Evolutionary conservation across 176 grass and related monocot species (phyloP).

Genomic region (Zoysia japonica): DNA sequence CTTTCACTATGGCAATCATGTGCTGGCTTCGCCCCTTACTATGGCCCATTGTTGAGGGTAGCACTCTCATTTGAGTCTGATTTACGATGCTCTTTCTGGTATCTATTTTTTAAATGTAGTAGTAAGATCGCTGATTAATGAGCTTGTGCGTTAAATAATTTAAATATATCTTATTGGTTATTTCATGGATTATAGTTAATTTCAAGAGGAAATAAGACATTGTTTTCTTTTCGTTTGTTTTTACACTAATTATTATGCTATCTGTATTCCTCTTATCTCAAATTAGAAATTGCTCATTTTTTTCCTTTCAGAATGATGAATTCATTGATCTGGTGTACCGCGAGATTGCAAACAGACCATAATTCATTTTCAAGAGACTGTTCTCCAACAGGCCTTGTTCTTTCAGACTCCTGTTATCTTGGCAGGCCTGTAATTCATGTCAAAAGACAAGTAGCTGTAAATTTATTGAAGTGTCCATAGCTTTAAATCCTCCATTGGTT

Average conservation of each 20-base stretch:
- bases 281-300: neutral
- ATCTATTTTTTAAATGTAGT: neutral
- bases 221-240: neutral
- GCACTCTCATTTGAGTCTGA: neutral
- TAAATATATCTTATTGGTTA: neutral
- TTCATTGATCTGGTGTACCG: constrained; percentile 58
- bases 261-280: neutral
- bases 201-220: neutral
- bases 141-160: neutral
- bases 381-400: neutral
- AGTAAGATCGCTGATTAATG: neutral
- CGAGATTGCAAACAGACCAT: constrained; percentile 56
- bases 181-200: neutral
- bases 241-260: neutral
- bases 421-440: neutral
- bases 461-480: constrained; percentile 22
- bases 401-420: neutral
- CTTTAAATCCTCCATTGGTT: neutral
- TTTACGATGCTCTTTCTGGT: neutral
- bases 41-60: too few species aligned
- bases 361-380: constrained; percentile 18
- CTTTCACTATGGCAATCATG: too few species aligned
- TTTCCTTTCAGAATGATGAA: constrained; percentile 43
- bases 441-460: constrained; percentile 27
- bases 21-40: too few species aligned